Base-by-base conservation (phyloP, 2,329 filamentous ascomycete species). In the Phaeophleospora eucalypticola region DNA sequence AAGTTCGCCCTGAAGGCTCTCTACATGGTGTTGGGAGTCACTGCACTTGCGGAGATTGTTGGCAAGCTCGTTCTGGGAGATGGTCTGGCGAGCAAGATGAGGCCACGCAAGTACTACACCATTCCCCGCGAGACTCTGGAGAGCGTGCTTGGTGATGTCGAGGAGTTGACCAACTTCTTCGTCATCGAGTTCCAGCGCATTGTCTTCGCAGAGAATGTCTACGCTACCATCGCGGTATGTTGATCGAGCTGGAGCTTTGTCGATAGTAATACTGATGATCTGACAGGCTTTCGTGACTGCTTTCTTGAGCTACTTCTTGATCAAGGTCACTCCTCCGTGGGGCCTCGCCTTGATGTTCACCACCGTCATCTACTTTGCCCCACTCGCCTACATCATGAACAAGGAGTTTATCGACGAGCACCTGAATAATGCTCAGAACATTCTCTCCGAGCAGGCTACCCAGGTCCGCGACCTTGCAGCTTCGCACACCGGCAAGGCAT, bases 151-250 rank as follows among this genome's bases (percentile, higher is more conserved):
- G 80, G 81, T 54, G 81, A 84, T 62, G 63, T 82, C 12, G 79
- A 81, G 64, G 80, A 84, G 68, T 70, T 84, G 44, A 72, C 80
- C 68, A 83, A 84, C 71, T 84, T 84, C 69, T 81, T 83, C 67
- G 74, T 84, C 57, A 82, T 84, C 53, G 81, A 84, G 64, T 79
- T 81, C 63, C 81, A 84, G 71, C 77, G 81, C 48, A 74, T 84
- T 53, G 65, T 84, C 49, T 84, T 83, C 58, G 81, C 78, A 24
- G 81, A 84, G 72, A 84, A 84, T 58, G 71, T 83, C 45, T 73
- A 76, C 49, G 77, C 76, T 49, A 83, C 81, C 12, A 65, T 79
- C 62, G 74, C 72, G 49, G 80, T 83, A 74, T 65, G 79, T 68
- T 19, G 2, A 29, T 2, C n/a, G 2, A 19, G 16, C 15, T 21